These are phyloP conservation scores for Mesembryanthemum crystallinum DNA, from an alignment of 148 eudicot genomes.

Conservation along the genomic window DNA sequence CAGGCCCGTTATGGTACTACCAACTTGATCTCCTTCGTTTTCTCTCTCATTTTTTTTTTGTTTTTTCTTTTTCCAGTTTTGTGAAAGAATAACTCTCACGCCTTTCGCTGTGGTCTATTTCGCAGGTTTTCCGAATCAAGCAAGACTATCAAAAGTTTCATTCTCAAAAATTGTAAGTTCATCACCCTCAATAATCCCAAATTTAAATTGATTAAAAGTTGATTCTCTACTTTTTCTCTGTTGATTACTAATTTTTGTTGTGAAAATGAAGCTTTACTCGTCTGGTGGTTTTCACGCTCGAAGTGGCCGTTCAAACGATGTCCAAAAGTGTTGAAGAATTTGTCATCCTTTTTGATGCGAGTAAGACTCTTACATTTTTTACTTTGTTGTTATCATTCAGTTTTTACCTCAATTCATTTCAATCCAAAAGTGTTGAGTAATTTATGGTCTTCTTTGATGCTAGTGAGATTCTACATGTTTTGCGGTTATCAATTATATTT, in stretches of 20 bases:
- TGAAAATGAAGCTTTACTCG: conserved; percentile 56
- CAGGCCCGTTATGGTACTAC: conserved; percentile 76
- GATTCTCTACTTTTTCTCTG: not conserved
- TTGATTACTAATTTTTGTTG: not conserved
- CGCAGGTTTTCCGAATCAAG: conserved; percentile 84
- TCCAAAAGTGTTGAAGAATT: conserved; percentile 68
- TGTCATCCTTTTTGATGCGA: conserved; percentile 83
- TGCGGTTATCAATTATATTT: no score
- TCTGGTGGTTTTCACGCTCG: conserved; percentile 84
- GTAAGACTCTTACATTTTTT: conserved; percentile 55
- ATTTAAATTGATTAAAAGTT: no score
- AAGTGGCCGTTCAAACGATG: conserved; percentile 97
- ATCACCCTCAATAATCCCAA: not conserved
- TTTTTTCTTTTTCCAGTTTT: not conserved
- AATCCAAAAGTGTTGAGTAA: no score
- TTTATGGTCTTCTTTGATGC: no score
- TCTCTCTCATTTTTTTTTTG: not conserved
- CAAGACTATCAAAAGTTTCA: conserved; percentile 90
- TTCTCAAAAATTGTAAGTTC: conserved; percentile 81
- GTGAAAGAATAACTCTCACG: conserved; percentile 12
- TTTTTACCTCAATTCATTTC: not conserved
- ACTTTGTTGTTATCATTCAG: not conserved
- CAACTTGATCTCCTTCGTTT: not conserved
- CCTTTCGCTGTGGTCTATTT: not conserved
- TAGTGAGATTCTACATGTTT: no score